Conservation (phyloP, 2,329 filamentous ascomycete genomes). For the Penicillium sp. region DNA sequence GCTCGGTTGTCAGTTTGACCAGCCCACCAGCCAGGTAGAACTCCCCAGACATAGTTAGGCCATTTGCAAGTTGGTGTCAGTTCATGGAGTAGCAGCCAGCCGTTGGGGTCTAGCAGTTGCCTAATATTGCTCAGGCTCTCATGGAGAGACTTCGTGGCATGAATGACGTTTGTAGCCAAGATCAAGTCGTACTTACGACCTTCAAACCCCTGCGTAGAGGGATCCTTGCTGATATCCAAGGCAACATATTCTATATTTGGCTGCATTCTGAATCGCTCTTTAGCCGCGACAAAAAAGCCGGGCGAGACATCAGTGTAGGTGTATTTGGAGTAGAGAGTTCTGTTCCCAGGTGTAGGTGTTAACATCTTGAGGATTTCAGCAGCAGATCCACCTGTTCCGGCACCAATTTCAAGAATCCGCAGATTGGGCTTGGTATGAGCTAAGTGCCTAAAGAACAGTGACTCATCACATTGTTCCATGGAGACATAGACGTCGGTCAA, state of each 20-base stretch:
- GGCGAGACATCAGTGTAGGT: slow-evolving; percentile 25
- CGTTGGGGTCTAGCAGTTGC: slow-evolving; percentile 18
- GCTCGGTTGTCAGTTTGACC: slow-evolving; percentile 26
- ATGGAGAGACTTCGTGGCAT: slow-evolving; percentile 22
- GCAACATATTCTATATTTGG: slow-evolving; percentile 22
- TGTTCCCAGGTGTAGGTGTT: not conserved
- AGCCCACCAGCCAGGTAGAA: slow-evolving; percentile 33
- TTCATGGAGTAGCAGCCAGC: slow-evolving; percentile 10
- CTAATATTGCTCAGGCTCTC: slow-evolving; percentile 23
- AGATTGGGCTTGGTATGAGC: not conserved
- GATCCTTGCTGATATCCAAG: slow-evolving; percentile 26
- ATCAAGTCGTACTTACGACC: slow-evolving; percentile 27
- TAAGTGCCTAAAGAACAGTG: not conserved
- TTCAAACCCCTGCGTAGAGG: slow-evolving; percentile 25
- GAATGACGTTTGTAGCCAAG: slow-evolving; percentile 29
- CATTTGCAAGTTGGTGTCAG: not conserved
- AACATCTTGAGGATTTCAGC: not conserved
- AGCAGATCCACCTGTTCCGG: slow-evolving; percentile 8
- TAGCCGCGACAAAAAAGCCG: slow-evolving; percentile 23
- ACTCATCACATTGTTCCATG: not conserved
- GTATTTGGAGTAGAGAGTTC: slow-evolving; percentile 6
- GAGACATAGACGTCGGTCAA: slow-evolving; percentile 1
- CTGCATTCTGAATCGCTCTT: slow-evolving; percentile 14
- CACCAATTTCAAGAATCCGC: slow-evolving; percentile 3
- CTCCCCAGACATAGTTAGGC: slow-evolving; percentile 13